These are phyloP conservation scores for Sonneratia caseolaris DNA, from an alignment of 345 rosid species.

Conservation along the genomic window DNA sequence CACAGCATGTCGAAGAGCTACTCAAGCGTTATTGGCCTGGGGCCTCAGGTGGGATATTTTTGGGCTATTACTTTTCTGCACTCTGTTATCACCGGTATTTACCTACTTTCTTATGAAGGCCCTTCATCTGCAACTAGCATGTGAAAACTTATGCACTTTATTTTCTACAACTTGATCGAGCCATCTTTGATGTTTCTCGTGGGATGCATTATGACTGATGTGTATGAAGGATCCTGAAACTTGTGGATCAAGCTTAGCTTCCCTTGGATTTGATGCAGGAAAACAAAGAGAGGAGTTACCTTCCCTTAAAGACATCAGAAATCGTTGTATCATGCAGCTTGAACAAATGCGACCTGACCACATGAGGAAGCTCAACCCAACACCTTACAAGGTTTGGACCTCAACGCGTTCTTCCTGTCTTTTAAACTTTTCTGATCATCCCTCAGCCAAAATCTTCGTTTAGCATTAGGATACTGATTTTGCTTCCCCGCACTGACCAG, in stretches of 20 bases:
- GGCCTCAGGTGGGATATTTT: conserved; percentile 44
- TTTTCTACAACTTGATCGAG: not conserved
- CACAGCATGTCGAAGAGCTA: conserved; percentile 82
- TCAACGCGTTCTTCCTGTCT: not conserved
- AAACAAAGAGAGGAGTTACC: conserved; percentile 62
- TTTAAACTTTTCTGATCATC: not conserved
- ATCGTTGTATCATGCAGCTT: conserved; percentile 74
- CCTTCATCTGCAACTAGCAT: not conserved
- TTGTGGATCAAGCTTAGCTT: not conserved
- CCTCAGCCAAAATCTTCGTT: not conserved
- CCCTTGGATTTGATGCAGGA: conserved; percentile 18
- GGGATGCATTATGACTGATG: not conserved
- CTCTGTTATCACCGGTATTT: not conserved
- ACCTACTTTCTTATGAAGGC: not conserved
- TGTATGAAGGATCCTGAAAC: not conserved
- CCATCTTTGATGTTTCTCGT: not conserved
- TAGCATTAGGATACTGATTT: not conserved
- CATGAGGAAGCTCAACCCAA: conserved; percentile 87
- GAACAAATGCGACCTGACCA: conserved; percentile 90
- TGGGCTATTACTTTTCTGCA: not conserved
- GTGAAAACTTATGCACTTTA: not conserved
- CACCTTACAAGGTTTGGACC: conserved; percentile 73
- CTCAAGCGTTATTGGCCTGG: conserved; percentile 92
- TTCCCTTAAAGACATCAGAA: conserved; percentile 49
- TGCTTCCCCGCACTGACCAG: conserved; percentile 20